phyloP scores from a whole-genome alignment of 345 rosid genomes.

The Eucalyptus erythrocorys region DNA sequence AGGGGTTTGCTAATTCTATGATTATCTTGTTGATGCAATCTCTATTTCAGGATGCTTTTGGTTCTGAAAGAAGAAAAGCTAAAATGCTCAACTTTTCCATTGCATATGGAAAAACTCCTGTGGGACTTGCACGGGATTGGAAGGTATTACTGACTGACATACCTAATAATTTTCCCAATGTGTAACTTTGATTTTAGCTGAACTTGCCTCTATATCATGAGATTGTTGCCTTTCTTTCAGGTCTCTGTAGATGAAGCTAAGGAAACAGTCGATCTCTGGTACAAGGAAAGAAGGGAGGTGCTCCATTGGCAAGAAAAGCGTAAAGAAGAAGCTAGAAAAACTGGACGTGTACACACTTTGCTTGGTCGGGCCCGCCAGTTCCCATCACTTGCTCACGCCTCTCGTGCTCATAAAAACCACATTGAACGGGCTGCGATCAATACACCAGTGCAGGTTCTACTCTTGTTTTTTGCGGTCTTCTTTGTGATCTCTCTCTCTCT shows the following conservation, averaged over 20 bases:
- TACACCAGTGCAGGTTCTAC: conserved; percentile 85
- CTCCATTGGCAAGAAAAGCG: conserved; percentile 71
- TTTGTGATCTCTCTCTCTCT: neutral
- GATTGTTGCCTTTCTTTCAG: conserved; percentile 12
- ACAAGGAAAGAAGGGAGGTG: conserved; percentile 83
- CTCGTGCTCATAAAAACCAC: conserved; percentile 37
- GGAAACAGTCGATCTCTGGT: conserved; percentile 87
- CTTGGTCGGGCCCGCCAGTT: conserved; percentile 77
- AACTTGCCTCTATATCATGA: neutral
- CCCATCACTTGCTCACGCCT: conserved; percentile 20
- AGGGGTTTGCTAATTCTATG: neutral
- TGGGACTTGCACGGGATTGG: conserved; percentile 91
- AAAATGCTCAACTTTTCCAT: conserved; percentile 99
- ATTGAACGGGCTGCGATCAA: conserved; percentile 90
- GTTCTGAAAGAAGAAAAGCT: conserved; percentile 82
- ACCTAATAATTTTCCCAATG: neutral
- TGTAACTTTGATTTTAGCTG: neutral
- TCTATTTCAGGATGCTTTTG: conserved; percentile 54
- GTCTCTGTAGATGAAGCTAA: conserved; percentile 75
- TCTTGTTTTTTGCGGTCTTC: neutral
- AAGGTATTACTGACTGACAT: conserved; percentile 36
- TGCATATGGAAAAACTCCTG: conserved; percentile 90
- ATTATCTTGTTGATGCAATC: neutral
- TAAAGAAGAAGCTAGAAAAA: conserved; percentile 44
- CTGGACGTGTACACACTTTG: conserved; percentile 50